A percentile compares a stretch with the other conserved stretches of the same genome.
Evolutionary conservation across 352 stramenopile species (phyloP).

Genomic region (Phytopythium delawarense): DNA sequence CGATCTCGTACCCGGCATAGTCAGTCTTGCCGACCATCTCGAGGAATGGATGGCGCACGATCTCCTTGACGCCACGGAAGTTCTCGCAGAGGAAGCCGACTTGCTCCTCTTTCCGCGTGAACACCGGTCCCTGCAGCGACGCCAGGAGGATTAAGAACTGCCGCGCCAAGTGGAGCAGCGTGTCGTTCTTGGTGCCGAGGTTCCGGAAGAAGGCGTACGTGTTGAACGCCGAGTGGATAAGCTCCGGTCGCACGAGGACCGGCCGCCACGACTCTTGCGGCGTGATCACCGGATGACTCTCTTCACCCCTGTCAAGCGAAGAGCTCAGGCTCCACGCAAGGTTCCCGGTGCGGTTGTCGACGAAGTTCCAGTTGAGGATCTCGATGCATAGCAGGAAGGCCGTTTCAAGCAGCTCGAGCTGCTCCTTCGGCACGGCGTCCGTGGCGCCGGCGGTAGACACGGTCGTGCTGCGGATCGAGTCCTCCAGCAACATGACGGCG

Average conservation of each 20-base stretch:
- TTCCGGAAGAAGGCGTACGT: slow-evolving; percentile 80
- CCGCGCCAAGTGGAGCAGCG: slow-evolving; percentile 65
- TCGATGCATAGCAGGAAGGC: slow-evolving; percentile 76
- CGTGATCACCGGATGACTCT: slow-evolving; percentile 37
- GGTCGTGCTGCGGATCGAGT: slow-evolving; percentile 67
- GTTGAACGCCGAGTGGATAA: slow-evolving; percentile 86
- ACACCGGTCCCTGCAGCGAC: slow-evolving; percentile 70
- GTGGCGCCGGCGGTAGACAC: slow-evolving; percentile 27
- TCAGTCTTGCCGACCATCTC: slow-evolving; percentile 61
- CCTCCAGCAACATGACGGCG: slow-evolving; percentile 60
- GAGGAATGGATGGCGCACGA: slow-evolving; percentile 74
- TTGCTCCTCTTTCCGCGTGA: slow-evolving; percentile 53
- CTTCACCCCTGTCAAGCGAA: slow-evolving; percentile 27
- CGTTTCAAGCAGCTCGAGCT: slow-evolving; percentile 71
- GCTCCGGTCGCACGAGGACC: slow-evolving; percentile 56
- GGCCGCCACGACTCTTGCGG: slow-evolving; percentile 66
- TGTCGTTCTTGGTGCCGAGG: slow-evolving; percentile 62
- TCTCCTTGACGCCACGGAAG: slow-evolving; percentile 52
- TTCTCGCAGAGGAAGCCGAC: slow-evolving; percentile 69
- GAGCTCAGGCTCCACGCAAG: slow-evolving; percentile 62
- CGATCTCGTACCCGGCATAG: slow-evolving; percentile 59
- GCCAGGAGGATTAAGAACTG: slow-evolving; percentile 81
- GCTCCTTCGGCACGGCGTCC: slow-evolving; percentile 45
- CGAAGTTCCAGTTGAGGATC: slow-evolving; percentile 78
- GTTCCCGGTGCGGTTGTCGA: slow-evolving; percentile 48